Evolutionary conservation across 2,329 filamentous ascomycete species (phyloP), one percentile per base, ranked within the genome.

Genomic region (Claviceps sp.): DNA sequence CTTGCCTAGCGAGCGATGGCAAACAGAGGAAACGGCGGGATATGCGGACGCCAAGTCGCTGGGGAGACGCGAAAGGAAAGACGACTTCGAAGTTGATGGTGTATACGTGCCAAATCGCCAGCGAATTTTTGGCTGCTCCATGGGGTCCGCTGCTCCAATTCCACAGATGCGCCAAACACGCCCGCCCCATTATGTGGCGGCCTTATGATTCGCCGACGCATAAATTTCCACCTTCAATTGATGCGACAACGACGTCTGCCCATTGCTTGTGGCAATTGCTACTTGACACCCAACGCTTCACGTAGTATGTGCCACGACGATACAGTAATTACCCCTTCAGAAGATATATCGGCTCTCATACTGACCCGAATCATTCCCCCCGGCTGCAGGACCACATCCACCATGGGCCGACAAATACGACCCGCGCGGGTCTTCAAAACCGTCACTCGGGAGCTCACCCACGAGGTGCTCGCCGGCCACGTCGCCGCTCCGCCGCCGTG

Each of bases 391-490:
- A 38, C 14, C 23, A 22, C 36, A 26, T 47, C 20, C 49, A 52
- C 50, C 58, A 73, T 72, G 70, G 69, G 66, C 55, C 67, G 69
- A 60, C 71, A 73, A 58, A 70, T 73, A 59, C 64, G 68, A 44
- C 71, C 74, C 58, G 66, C 72, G 42, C 65, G 70, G 62, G 70
- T 77, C 61, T 71, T 70, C 59, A 68, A 74, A 60, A 67, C 68
- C 54, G 68, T 74, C 55, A 62, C 68, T 26, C 62, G 67, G 49
- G 66, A 75, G 57, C 62, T 77, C 51, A 66, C 69, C 59, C 66
- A 70, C 56, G 64, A 60, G 48, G 62, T 71, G 55, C 64, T 73
- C 50, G 56, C 60, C 37, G 58, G 57, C 53, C 58, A 66, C 54
- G 60, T 54, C 54, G 61, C 61, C 50, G 61, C 64, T 60, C 62